These are phyloP conservation scores for Chlorella sp. DNA, from an alignment of 139 green algal genomes.

Conservation along the genomic window DNA sequence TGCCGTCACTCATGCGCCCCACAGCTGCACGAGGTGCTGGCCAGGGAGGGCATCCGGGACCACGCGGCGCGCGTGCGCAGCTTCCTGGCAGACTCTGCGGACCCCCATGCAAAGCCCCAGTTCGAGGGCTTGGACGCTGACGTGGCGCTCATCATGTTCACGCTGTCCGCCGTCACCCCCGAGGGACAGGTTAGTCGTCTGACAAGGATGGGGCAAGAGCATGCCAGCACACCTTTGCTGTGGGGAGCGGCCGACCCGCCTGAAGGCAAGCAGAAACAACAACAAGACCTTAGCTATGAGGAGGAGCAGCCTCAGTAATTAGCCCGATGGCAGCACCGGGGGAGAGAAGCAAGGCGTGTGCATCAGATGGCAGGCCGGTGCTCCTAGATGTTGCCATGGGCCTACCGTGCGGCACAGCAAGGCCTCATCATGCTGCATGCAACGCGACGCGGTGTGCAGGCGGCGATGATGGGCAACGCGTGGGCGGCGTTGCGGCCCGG, in stretches of 20 bases:
- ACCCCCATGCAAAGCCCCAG: constrained; percentile 3
- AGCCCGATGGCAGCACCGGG: too few relatives aligned
- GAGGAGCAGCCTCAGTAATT: too few relatives aligned
- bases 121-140: constrained; percentile 40
- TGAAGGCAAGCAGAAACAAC: too few relatives aligned
- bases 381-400: too few relatives aligned
- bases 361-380: too few relatives aligned
- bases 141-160: constrained; percentile 70
- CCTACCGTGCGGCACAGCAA: neutral
- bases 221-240: neutral
- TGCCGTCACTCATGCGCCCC: too few relatives aligned
- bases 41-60: constrained; percentile 30
- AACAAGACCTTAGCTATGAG: too few relatives aligned
- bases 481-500: constrained; percentile 41
- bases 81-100: constrained; percentile 40
- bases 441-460: constrained; percentile 19
- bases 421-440: neutral
- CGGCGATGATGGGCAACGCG: constrained; percentile 35
- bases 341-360: too few relatives aligned
- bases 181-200: constrained; percentile 1
- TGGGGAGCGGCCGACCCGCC: too few relatives aligned
- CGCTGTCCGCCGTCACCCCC: constrained; percentile 58
- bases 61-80: constrained; percentile 11
- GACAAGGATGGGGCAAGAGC: too few relatives aligned
- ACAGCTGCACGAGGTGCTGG: constrained; percentile 38